Conservation (phyloP, 306 rosid genomes). For the Cicer judaicum region DNA sequence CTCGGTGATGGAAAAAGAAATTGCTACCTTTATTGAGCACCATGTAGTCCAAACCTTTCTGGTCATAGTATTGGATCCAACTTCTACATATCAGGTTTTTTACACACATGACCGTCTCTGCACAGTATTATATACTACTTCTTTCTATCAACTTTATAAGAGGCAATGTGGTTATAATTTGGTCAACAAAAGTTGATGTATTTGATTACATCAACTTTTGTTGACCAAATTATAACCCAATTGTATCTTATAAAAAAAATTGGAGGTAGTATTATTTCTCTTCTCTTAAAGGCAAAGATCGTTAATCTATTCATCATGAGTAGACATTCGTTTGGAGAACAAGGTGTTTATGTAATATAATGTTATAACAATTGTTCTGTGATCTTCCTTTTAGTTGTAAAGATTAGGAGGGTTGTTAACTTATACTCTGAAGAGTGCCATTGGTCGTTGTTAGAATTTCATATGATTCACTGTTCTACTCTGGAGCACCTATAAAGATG, state of each 20-base stretch:
- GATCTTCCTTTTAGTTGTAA: background rate
- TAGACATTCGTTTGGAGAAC: background rate
- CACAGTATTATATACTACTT: background rate
- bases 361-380: background rate
- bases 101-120: background rate
- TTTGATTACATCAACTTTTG: too few species aligned
- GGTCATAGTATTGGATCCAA: slow-evolving; percentile 8
- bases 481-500: too few species aligned
- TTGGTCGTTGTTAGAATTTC: too few species aligned
- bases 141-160: background rate
- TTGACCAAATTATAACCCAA: too few species aligned
- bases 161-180: too few species aligned
- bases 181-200: too few species aligned
- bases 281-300: background rate
- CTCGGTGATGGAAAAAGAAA: background rate
- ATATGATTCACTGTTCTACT: too few species aligned
- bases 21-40: background rate
- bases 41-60: background rate
- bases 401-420: too few species aligned
- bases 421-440: too few species aligned
- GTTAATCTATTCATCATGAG: background rate
- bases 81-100: slow-evolving; percentile 10
- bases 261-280: too few species aligned
- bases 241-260: too few species aligned
- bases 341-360: background rate